These are phyloP conservation scores for Areca catechu DNA, from an alignment of 176 grass and related monocot genomes.

Conservation along the genomic window DNA sequence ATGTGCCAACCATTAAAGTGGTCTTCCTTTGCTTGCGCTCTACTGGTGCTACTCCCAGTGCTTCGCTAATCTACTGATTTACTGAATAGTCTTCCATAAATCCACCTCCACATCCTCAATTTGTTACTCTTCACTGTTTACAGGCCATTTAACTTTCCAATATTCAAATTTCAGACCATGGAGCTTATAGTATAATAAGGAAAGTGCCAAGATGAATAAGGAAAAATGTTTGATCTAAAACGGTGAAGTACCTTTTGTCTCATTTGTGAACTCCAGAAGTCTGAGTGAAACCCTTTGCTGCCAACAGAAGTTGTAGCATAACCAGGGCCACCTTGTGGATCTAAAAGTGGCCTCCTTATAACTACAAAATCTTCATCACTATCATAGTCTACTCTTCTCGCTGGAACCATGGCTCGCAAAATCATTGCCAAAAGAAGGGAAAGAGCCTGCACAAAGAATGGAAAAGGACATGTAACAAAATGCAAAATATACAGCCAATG, in stretches of 20 bases:
- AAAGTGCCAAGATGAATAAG: no score
- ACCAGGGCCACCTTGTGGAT: slow-evolving; percentile 38
- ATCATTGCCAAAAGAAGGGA: slow-evolving; percentile 65
- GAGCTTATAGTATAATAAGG: no score
- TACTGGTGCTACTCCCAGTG: no score
- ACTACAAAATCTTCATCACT: slow-evolving; percentile 92
- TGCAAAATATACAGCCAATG: background rate
- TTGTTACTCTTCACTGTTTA: no score
- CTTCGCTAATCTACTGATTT: no score
- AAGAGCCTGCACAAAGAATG: slow-evolving; percentile 36
- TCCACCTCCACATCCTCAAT: no score
- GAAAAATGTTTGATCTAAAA: no score
- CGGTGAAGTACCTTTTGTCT: slow-evolving; percentile 57
- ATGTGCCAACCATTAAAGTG: no score
- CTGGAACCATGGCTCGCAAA: slow-evolving; percentile 42
- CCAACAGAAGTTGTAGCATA: slow-evolving; percentile 41
- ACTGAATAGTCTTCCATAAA: no score
- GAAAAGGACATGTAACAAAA: background rate
- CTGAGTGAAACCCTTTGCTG: slow-evolving; percentile 36
- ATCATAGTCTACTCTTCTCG: slow-evolving; percentile 41
- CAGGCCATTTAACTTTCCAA: no score
- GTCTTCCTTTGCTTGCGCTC: no score
- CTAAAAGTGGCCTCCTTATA: slow-evolving; percentile 65
- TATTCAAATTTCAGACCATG: no score
- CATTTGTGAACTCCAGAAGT: slow-evolving; percentile 67